A percentile compares a stretch with the other conserved stretches of the same genome.
phyloP scores from a whole-genome alignment of 257 asterid genomes.

The Verbascum thapsus region DNA sequence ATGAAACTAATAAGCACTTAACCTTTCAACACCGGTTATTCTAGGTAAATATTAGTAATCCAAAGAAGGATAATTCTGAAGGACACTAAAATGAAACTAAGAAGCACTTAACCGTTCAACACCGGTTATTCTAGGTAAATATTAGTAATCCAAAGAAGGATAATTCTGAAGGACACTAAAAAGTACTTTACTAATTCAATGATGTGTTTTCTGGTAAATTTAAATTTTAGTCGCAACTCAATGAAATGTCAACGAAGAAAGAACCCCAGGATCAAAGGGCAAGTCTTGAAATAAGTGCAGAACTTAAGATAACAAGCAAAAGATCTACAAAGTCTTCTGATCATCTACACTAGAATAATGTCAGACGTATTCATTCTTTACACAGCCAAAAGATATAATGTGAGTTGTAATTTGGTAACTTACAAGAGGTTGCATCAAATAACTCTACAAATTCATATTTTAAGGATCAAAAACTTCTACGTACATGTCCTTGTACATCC shows the following conservation, averaged over 20 bases:
- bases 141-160: neutral
- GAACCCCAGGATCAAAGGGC: neutral
- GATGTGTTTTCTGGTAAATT: too few relatives aligned
- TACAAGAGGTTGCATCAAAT: neutral
- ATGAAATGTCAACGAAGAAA: slow-evolving; percentile 1
- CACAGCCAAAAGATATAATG: neutral
- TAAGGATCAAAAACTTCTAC: neutral
- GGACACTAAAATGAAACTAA: too few relatives aligned
- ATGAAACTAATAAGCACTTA: neutral
- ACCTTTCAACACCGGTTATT: neutral
- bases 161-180: too few relatives aligned
- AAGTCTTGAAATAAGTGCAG: neutral
- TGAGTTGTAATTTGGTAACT: too few relatives aligned
- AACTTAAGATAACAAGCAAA: neutral
- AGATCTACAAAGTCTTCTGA: neutral
- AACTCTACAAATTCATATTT: neutral
- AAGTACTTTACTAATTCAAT: too few relatives aligned
- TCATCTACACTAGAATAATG: too few relatives aligned
- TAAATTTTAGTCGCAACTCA: too few relatives aligned
- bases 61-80: neutral
- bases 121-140: neutral
- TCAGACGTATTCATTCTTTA: neutral
- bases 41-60: neutral
- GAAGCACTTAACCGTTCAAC: neutral
- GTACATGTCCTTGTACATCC: neutral